These are phyloP conservation scores for Quercus tomentella DNA, from an alignment of 331 rosid genomes.

Conservation along the genomic window DNA sequence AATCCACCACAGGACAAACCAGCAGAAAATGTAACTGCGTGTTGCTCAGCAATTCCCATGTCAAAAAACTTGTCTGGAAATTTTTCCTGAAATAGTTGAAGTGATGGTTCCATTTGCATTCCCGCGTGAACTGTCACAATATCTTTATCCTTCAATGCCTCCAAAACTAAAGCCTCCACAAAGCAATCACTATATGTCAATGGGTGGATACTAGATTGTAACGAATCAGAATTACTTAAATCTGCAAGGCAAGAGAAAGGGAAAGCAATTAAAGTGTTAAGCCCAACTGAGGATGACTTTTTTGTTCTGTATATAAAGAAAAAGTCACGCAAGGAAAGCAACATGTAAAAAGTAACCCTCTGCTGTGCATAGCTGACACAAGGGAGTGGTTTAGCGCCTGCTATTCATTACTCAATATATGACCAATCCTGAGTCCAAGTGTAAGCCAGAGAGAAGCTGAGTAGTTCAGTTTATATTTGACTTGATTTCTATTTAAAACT, in stretches of 20 bases:
- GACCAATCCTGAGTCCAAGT: constrained; percentile 16
- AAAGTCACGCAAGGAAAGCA: neutral
- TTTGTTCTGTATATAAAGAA: constrained; percentile 5
- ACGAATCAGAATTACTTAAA: constrained; percentile 26
- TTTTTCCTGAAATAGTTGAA: constrained; percentile 58
- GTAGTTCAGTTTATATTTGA: neutral
- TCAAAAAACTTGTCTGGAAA: constrained; percentile 80
- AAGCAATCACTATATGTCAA: constrained; percentile 78
- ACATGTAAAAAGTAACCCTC: neutral
- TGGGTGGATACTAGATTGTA: constrained; percentile 22
- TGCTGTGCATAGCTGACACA: neutral
- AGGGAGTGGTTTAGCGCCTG: neutral
- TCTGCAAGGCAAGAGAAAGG: constrained; percentile 42
- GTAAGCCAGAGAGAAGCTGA: constrained; percentile 1
- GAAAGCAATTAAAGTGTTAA: constrained; percentile 10
- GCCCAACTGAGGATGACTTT: constrained; percentile 6
- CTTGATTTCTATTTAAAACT: neutral
- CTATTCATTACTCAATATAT: neutral
- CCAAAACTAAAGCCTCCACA: constrained; percentile 64
- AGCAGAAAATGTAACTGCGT: constrained; percentile 93
- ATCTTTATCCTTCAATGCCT: constrained; percentile 81
- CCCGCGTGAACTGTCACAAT: constrained; percentile 89
- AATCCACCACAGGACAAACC: constrained; percentile 91
- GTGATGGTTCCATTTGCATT: constrained; percentile 60
- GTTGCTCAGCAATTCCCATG: constrained; percentile 96